Base-by-base conservation (phyloP, 2,329 filamentous ascomycete species). In the Epichloe bromicola region DNA sequence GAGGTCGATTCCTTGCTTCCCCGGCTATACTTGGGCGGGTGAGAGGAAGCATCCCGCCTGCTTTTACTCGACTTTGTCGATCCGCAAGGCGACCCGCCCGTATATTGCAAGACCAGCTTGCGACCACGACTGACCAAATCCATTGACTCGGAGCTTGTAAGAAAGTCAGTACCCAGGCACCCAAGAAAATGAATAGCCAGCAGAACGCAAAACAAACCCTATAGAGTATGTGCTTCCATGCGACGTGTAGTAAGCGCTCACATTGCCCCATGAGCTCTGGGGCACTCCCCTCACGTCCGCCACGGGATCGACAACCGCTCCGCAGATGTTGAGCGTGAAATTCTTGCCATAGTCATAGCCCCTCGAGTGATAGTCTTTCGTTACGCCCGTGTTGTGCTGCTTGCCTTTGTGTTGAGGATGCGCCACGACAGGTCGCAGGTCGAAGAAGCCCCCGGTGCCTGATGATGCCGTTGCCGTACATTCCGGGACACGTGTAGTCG, bases 321-420 rank as follows among this genome's bases (percentile, higher is more conserved):
- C 82, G 70, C 87, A 93, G 59, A 93, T 83, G 68, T 93, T 93
- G 60, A 91, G 63, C 2, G 86, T 91, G 61, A 93, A 93, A 70
- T 91, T 91, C 56, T 80, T 79, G 55, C 79, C 80, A 58, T 89
- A 87, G 67, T 91, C 87, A 64, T 82, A 85, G 36, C 87, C 87
- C 53, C 77, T 78, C 7, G 84, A 80, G 56, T 80, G 74, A 65
- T 82, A 82, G 61, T 81, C 77, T 34, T 70, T 67, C 10, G 67
- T 66, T 11, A 68, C 66, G 30, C 63, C 65, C 14, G 68, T 68
- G 55, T 69, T 70, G 54, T 69, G 66, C 14, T 68, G 61, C 58
- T 74, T 75, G 5, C 67, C 71, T 44, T 75, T 69, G 20, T 69
- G 65, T 4, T 67, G 62, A 15, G 63, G 59, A 30, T 73, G 61